Base-by-base conservation (phyloP, 176 grass and related monocot species). In the Musa troglodytarum region DNA sequence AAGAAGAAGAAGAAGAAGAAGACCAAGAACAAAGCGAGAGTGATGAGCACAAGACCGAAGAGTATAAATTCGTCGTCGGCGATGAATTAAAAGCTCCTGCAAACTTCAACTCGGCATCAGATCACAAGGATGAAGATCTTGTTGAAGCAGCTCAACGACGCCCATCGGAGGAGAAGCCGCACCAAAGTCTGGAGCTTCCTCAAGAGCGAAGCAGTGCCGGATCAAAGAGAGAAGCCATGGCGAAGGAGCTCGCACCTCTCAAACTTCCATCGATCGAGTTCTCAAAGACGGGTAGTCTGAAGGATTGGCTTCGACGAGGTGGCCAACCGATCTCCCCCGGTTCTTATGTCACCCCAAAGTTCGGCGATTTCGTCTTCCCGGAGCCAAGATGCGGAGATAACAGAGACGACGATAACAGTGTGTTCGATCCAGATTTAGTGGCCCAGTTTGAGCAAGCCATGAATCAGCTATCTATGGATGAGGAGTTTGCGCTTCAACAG, bases 381-480 rank as follows among this genome's bases (percentile, higher is more conserved):
- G 14, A 85, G 15, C 73, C 28, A 7, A 53, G 49, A 65, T 26
- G 25, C 20, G 64, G 49, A 9, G 17, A 72, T 14, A 69, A 20
- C 8, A 3, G 23, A 54, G 25, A 50, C 25, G 77, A 79, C 24
- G 23, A 66, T 28, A n/a, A 61, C 50, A 1, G 10, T 72, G 69
- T 91, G 54, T 92, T 93, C 16, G 88, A 98, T 78, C 86, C 88
- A 20, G 88, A 98, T 66, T 62, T 93, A 62, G 69, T 98, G n/a
- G 90, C 79, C 25, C 80, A 86, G 54, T 86, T 86, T 79, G 80
- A 82, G 50, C 63, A 86, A 49, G 88, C 88, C 62, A 91, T 98
- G 84, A 80, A 87, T 75, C 68, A 87, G 61, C 82, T 91, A 13
- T 85, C 75, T 24, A 82, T 68, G 74, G 94, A 93, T 49, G 90